These are phyloP conservation scores for Talaromyces borbonicus DNA, from an alignment of 495 filamentous ascomycete species.

Conservation along the genomic window DNA sequence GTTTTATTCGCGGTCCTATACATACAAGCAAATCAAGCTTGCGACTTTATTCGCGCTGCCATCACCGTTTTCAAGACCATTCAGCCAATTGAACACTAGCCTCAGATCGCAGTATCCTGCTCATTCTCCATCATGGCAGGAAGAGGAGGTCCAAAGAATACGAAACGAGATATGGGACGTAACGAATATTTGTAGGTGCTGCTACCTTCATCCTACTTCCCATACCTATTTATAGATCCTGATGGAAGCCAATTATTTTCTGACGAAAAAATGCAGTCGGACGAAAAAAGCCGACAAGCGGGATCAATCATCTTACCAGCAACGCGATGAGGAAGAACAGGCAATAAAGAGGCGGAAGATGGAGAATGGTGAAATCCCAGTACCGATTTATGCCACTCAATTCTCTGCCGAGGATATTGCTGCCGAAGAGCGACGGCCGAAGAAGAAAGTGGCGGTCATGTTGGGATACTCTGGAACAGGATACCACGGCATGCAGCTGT, in stretches of 20 bases:
- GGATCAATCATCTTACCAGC: conserved; percentile 22
- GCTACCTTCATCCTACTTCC: neutral
- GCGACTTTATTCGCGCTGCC: neutral
- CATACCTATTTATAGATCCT: neutral
- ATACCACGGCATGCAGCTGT: conserved; percentile 93
- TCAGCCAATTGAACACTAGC: neutral
- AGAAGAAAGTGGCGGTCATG: conserved; percentile 90
- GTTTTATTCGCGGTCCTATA: neutral
- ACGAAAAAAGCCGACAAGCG: conserved; percentile 45
- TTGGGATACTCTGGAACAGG: conserved; percentile 95
- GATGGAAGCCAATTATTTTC: conserved; percentile 14
- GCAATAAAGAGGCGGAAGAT: conserved; percentile 48
- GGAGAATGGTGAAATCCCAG: conserved; percentile 34
- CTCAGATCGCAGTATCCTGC: neutral
- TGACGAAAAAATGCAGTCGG: conserved; percentile 57
- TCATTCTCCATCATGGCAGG: conserved; percentile 7
- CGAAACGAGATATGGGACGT: conserved; percentile 58
- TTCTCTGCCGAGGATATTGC: conserved; percentile 74
- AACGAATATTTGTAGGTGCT: conserved; percentile 50
- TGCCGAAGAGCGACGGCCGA: conserved; percentile 73
- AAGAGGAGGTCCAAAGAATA: conserved; percentile 37
- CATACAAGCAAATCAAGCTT: neutral
- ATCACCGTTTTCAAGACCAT: neutral
- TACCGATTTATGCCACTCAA: conserved; percentile 41
- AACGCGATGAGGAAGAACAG: conserved; percentile 46